These are phyloP conservation scores for Fonsecaea erecta DNA, from an alignment of 2,329 filamentous ascomycete species.

Conservation along the genomic window DNA sequence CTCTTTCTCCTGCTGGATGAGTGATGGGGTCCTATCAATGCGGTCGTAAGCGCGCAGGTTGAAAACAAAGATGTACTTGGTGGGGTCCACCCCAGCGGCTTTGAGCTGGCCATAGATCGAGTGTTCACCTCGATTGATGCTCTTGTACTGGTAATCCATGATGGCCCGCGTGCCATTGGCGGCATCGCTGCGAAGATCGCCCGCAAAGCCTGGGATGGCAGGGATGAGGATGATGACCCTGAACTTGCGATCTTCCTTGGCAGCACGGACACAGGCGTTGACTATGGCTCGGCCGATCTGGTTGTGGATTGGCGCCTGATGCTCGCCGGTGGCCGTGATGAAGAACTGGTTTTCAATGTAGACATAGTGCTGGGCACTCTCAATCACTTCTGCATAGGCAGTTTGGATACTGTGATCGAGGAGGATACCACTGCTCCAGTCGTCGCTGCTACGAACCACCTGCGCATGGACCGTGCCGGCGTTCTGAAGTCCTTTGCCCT, in stretches of 20 bases:
- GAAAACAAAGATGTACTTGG: slow-evolving; percentile 86
- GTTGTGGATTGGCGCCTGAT: slow-evolving; percentile 85
- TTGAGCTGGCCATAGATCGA: slow-evolving; percentile 84
- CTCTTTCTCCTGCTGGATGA: slow-evolving; percentile 76
- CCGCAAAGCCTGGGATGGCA: slow-evolving; percentile 89
- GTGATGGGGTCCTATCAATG: slow-evolving; percentile 76
- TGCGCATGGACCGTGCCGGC: slow-evolving; percentile 81
- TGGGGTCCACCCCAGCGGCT: slow-evolving; percentile 38
- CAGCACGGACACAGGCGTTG: slow-evolving; percentile 81
- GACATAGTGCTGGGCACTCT: slow-evolving; percentile 85
- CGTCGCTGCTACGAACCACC: slow-evolving; percentile 83
- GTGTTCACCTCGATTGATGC: slow-evolving; percentile 86
- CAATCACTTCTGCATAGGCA: slow-evolving; percentile 82
- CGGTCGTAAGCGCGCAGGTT: slow-evolving; percentile 93
- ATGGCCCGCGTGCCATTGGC: slow-evolving; percentile 88
- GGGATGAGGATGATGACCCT: slow-evolving; percentile 88
- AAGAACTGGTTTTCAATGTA: slow-evolving; percentile 99
- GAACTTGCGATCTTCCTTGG: slow-evolving; percentile 84
- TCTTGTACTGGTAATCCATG: slow-evolving; percentile 99
- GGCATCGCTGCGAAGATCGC: slow-evolving; percentile 81
- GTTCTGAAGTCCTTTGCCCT: slow-evolving; percentile 64
- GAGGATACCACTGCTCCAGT: slow-evolving; percentile 92
- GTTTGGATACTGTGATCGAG: slow-evolving; percentile 85
- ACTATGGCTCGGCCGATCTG: slow-evolving; percentile 87
- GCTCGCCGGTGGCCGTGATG: slow-evolving; percentile 89